Evolutionary conservation across 1,139 yeast genomes (phyloP), one percentile per base, ranked within the genome.

Genomic region (Hansenula sp.): DNA sequence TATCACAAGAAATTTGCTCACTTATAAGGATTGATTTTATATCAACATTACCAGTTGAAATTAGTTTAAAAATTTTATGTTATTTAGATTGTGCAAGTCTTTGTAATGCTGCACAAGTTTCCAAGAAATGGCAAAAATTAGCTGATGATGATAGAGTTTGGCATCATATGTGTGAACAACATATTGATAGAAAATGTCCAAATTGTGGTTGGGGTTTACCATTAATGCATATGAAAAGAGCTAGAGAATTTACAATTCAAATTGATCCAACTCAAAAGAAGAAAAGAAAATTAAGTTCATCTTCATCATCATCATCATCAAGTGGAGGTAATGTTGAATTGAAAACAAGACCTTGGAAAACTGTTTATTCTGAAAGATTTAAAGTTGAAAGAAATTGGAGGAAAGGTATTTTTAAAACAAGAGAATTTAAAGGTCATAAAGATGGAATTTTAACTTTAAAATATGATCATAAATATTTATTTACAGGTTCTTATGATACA

Each of bases 171-270:
- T 92, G 98, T 61, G 96, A 89, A 61, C 98, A 92, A 62, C 98
- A 92, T 60, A 92, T 92, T 44, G 98, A 92, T 63, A 73, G 95
- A 45, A 92, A 92, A 61, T 92, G 98, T 64, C 96, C 97, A 34
- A 88, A 87, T 59, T 92, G 98, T 68, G 98, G 98, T 11, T 92
- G 98, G 98, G 98, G 98, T 6, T 70, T 92, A 51, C 98, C 98
- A 3, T 67, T 92, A 46, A 77, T 92, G 77, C 88, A 82, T 53
- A 84, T 84, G 82, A 82, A 82, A 56, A 68, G 86, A 47, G 82
- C 86, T 8, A 66, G 87, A 47, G 82, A 75, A 53, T 63, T 65
- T 36, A 27, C 42, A 12, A 31, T 37, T 14, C 44, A 42, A 13
- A 32, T 34, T 12, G 9, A 25, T 25, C 16, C 19, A 25, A 24